These are phyloP conservation scores for Phialophora chinensis DNA, from an alignment of 2,329 filamentous ascomycete species.

Conservation along the genomic window DNA sequence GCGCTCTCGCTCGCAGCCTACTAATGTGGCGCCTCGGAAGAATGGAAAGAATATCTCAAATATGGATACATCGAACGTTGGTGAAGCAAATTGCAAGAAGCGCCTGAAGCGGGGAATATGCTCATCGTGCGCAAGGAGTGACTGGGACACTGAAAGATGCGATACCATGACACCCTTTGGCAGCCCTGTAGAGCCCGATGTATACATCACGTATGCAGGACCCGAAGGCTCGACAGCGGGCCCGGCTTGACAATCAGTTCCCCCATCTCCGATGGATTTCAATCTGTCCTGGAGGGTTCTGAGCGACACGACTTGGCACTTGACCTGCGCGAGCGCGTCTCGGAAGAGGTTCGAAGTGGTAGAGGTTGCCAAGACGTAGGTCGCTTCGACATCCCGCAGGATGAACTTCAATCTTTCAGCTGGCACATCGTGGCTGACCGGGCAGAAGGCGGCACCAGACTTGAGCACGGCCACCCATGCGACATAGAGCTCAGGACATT, in stretches of 20 bases:
- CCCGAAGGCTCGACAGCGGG: slow-evolving; percentile 47
- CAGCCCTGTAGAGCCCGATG: slow-evolving; percentile 84
- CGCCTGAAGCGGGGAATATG: slow-evolving; percentile 77
- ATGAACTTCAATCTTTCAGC: slow-evolving; percentile 80
- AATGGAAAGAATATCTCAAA: slow-evolving; percentile 95
- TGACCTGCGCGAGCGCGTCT: slow-evolving; percentile 37
- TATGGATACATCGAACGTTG: slow-evolving; percentile 92
- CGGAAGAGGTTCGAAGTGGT: slow-evolving; percentile 41
- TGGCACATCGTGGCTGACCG: slow-evolving; percentile 78
- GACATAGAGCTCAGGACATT: slow-evolving; percentile 78
- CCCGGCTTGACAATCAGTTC: slow-evolving; percentile 27
- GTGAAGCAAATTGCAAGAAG: slow-evolving; percentile 89
- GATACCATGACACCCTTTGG: slow-evolving; percentile 88
- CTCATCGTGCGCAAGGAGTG: slow-evolving; percentile 77
- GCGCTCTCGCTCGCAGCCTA: slow-evolving; percentile 70
- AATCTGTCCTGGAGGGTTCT: slow-evolving; percentile 11
- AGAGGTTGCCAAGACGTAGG: slow-evolving; percentile 68
- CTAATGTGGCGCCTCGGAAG: slow-evolving; percentile 73
- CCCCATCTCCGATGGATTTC: background rate
- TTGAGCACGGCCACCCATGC: slow-evolving; percentile 78
- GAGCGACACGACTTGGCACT: slow-evolving; percentile 50
- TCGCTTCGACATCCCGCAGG: slow-evolving; percentile 74
- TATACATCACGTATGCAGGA: slow-evolving; percentile 89
- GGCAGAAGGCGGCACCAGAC: slow-evolving; percentile 83
- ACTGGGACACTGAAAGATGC: slow-evolving; percentile 80